Conservation (phyloP, 495 filamentous ascomycete genomes). For the Tuber umbilicatum region DNA sequence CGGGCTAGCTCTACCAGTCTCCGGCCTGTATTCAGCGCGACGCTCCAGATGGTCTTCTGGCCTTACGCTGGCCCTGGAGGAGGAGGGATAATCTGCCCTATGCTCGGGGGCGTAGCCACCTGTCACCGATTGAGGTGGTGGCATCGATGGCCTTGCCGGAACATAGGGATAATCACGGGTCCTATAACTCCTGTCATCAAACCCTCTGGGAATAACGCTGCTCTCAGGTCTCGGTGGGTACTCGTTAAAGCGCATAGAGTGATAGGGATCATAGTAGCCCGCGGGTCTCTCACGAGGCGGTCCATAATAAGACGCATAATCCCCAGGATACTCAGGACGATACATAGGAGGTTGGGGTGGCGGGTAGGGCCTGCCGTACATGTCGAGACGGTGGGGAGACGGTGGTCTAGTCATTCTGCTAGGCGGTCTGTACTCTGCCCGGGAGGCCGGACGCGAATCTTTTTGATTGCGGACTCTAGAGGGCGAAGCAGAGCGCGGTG, state of each 20-base stretch:
- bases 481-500: constrained; percentile 33
- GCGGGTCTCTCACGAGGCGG: constrained; percentile 22
- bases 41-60: constrained; percentile 46
- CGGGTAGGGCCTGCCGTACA: constrained; percentile 20
- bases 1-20: constrained; percentile 34
- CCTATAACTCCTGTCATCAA: constrained; percentile 31
- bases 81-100: constrained; percentile 38
- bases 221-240: constrained; percentile 27
- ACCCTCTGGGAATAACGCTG: constrained; percentile 25
- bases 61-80: constrained; percentile 29
- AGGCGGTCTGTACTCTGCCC: constrained; percentile 17
- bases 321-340: constrained; percentile 17
- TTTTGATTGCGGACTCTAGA: constrained; percentile 18
- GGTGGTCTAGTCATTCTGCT: constrained; percentile 18
- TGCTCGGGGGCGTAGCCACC: constrained; percentile 4
- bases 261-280: constrained; percentile 35
- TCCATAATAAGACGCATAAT: constrained; percentile 16
- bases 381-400: constrained; percentile 23
- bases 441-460: constrained; percentile 15
- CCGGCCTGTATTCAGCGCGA: constrained; percentile 25
- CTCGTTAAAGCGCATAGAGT: constrained; percentile 26
- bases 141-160: constrained; percentile 20
- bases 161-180: constrained; percentile 36
- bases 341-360: constrained; percentile 15
- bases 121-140: constrained; percentile 17